Percentiles rank a stretch among this genome's conserved stretches.
These are phyloP conservation scores for Pseudonectria foliicola DNA, from an alignment of 2,329 filamentous ascomycete genomes.

Conservation along the genomic window DNA sequence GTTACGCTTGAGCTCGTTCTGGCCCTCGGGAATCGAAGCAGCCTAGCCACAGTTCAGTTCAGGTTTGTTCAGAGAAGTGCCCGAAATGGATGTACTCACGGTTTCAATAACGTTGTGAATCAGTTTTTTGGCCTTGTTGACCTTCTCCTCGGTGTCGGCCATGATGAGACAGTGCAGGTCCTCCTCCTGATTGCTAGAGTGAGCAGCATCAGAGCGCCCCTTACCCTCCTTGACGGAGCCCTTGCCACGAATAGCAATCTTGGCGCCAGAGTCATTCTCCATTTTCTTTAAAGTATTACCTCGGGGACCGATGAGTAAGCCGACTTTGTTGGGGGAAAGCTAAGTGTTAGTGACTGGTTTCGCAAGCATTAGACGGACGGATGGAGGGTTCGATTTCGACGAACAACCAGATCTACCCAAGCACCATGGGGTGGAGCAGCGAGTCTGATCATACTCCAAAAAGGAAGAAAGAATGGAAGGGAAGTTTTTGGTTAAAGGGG, in stretches of 20 bases:
- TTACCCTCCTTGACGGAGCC: constrained; percentile 99
- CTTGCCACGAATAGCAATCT: constrained; percentile 99
- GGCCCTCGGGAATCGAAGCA: constrained; percentile 94
- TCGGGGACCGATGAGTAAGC: constrained; percentile 99
- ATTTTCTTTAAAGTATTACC: constrained; percentile 99
- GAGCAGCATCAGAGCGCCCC: constrained; percentile 94
- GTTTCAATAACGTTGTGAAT: constrained; percentile 99
- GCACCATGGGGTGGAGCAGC: constrained; percentile 23
- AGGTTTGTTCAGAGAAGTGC: not conserved
- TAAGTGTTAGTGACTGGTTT: constrained; percentile 79
- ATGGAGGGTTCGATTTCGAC: constrained; percentile 24
- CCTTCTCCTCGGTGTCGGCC: constrained; percentile 99
- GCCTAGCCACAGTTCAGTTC: constrained; percentile 52
- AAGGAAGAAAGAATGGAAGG: constrained; percentile 28
- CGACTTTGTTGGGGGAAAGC: constrained; percentile 86
- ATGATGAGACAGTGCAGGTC: constrained; percentile 98
- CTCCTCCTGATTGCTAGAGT: constrained; percentile 99
- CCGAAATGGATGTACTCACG: constrained; percentile 47
- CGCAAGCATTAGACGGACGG: constrained; percentile 29
- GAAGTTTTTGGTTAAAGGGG: constrained; percentile 52
- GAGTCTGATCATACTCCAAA: constrained; percentile 41
- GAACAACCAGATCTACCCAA: constrained; percentile 27
- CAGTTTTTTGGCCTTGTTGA: constrained; percentile 97
- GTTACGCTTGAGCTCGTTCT: constrained; percentile 98
- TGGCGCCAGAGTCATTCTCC: constrained; percentile 94